Evolutionary conservation across 2,329 filamentous ascomycete genomes (phyloP), one percentile per base, ranked within the genome.

Genomic region (Sporothrix brasiliensis): DNA sequence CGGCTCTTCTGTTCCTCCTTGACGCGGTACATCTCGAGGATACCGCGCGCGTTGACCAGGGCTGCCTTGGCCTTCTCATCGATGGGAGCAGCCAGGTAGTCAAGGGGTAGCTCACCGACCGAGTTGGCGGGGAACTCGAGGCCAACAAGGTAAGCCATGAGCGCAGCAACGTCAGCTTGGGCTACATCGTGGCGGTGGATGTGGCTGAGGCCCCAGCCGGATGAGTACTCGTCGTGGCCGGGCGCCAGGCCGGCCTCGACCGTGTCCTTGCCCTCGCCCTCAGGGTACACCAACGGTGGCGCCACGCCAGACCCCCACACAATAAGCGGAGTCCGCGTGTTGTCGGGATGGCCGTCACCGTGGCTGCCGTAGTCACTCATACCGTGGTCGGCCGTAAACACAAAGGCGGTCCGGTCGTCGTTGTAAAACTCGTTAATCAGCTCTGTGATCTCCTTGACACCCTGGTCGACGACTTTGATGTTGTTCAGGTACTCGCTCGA

Each of bases 311-410:
- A 93, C 13, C 95, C 95, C 95, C 95, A 99, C 2, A 87, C 89
- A 74, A 99, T 92, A 44, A 99, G 83, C 0, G 95, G 95, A 0
- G 95, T 99, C 67, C 95, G 88, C 3, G 95, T 99, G 76, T 98
- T 99, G 79, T 99, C 92, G 0, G 95, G 95, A 80, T 99, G 94
- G 9, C 95, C 95, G 79, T 99, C 95, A 50, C 96, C 96, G 79
- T 99, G 96, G 75, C 94, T 98, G n/a, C 96, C 95, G 90, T 92
- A 97, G 80, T 99, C 95, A 77, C 93, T 98, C 95, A 99, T 99
- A 21, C 95, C 95, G 79, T 99, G 95, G 77, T 99, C 95, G 9
- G 95, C 95, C 1, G 96, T 99, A 78, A 99, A 99, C 19, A 99
- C 88, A 78, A 94, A 99, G 0, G 96, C 93, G 0, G 95, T 98